A percentile compares a stretch with the other conserved stretches of the same genome.
Evolutionary conservation across 169 alveolate species (phyloP).

Genomic region (Eimeria falciformis): DNA sequence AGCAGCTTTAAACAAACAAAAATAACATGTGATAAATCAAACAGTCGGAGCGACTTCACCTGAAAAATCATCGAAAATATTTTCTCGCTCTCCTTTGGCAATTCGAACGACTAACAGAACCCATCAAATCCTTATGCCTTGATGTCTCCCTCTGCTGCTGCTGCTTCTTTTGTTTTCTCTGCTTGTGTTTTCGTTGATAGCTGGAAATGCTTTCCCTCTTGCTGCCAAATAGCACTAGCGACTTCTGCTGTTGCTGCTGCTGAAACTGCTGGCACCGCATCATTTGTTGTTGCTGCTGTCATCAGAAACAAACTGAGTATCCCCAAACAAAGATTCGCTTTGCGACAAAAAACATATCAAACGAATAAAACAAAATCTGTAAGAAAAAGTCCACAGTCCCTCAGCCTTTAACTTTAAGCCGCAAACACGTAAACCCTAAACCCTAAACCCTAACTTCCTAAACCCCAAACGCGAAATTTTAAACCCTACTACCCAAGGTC

Average conservation of each 20-base stretch:
- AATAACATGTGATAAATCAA: too few species aligned
- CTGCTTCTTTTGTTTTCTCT: neutral
- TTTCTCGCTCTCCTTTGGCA: neutral
- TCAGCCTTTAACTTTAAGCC: too few species aligned
- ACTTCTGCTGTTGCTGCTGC: slow-evolving; percentile 43
- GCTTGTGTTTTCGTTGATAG: neutral
- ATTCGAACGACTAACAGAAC: neutral
- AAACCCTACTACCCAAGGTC: too few species aligned
- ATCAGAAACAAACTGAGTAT: too few species aligned
- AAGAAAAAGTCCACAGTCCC: too few species aligned
- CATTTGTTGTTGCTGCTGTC: neutral
- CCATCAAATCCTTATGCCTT: neutral
- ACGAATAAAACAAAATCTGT: too few species aligned
- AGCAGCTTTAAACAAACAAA: neutral
- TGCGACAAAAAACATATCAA: too few species aligned
- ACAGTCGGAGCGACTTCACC: too few species aligned
- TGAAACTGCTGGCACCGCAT: neutral
- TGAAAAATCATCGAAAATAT: neutral
- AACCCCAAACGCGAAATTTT: too few species aligned
- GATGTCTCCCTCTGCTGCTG: slow-evolving; percentile 6
- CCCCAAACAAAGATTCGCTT: too few species aligned
- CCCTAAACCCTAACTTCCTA: too few species aligned
- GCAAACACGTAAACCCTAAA: too few species aligned
- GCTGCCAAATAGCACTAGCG: neutral
- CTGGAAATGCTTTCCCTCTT: neutral